phyloP scores from a whole-genome alignment of 1,139 yeast genomes.

The Schwanniomyces etchellsii region DNA sequence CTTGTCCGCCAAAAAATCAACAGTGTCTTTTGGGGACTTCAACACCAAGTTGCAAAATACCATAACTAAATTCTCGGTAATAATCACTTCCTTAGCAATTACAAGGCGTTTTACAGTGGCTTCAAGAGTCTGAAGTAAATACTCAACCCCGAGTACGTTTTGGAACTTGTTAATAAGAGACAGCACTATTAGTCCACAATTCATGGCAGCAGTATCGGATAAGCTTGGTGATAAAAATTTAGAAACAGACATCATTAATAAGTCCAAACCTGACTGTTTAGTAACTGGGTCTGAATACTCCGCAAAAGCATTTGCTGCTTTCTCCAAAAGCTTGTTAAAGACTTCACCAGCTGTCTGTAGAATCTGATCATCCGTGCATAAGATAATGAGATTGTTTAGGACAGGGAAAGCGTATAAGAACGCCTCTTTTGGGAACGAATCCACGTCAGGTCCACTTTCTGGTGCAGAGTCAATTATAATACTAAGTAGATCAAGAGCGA shows the following conservation, averaged over 20 bases:
- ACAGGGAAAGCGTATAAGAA: slow-evolving; percentile 48
- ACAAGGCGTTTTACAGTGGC: slow-evolving; percentile 69
- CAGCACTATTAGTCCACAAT: slow-evolving; percentile 64
- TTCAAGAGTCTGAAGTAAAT: slow-evolving; percentile 55
- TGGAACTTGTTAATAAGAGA: slow-evolving; percentile 60
- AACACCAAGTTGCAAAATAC: slow-evolving; percentile 72
- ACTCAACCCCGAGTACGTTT: slow-evolving; percentile 39
- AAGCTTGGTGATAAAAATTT: slow-evolving; percentile 66
- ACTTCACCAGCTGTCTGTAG: slow-evolving; percentile 76
- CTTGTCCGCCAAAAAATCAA: slow-evolving; percentile 49
- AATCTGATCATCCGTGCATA: slow-evolving; percentile 70
- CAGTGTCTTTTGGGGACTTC: slow-evolving; percentile 53
- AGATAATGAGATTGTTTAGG: slow-evolving; percentile 44
- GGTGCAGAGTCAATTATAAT: slow-evolving; percentile 45
- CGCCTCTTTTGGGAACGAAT: slow-evolving; percentile 39
- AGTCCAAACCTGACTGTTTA: slow-evolving; percentile 45
- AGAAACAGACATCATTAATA: slow-evolving; percentile 57
- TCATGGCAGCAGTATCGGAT: slow-evolving; percentile 75
- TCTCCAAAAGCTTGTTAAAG: slow-evolving; percentile 56
- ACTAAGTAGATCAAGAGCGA: slow-evolving; percentile 63
- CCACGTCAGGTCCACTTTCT: slow-evolving; percentile 28
- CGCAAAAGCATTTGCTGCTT: slow-evolving; percentile 38
- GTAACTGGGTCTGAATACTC: slow-evolving; percentile 32
- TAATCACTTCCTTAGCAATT: slow-evolving; percentile 60
- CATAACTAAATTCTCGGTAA: slow-evolving; percentile 69